These are phyloP conservation scores for Aechmea fasciata DNA, from an alignment of 176 grass and related monocot species.

Conservation along the genomic window DNA sequence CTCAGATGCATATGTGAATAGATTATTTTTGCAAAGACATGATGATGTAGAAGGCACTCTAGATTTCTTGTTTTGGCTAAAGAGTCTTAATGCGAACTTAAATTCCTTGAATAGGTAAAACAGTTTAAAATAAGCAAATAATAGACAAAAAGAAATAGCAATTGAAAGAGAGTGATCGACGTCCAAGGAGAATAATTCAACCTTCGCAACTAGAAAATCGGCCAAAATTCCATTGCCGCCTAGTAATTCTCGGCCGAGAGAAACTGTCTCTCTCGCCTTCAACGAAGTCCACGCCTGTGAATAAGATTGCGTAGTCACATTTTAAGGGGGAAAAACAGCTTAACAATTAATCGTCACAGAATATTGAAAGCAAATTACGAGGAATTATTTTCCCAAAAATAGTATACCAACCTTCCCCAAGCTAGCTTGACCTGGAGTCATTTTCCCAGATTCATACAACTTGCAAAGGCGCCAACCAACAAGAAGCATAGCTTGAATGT, in stretches of 20 bases:
- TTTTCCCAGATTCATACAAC: constrained; percentile 68
- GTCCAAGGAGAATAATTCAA: not conserved
- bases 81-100: not conserved
- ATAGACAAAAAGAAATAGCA: not conserved
- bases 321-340: not conserved
- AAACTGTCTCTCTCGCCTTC: constrained; percentile 50
- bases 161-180: no score
- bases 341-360: not conserved
- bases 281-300: constrained; percentile 53
- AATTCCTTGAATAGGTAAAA: not conserved
- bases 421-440: constrained; percentile 61
- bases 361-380: not conserved
- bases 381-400: not conserved
- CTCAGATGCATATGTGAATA: no score
- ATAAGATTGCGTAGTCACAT: not conserved
- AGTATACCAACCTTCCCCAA: constrained; percentile 50
- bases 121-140: not conserved
- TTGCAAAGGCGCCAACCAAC: constrained; percentile 75
- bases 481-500: constrained; percentile 70
- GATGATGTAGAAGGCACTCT: no score
- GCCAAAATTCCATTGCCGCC: constrained; percentile 75
- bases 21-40: no score
- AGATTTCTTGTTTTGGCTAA: not conserved
- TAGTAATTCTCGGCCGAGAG: constrained; percentile 56
- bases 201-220: constrained; percentile 81